Base-by-base conservation (phyloP, 805 yeast species). In the Torulaspora quercuum region DNA sequence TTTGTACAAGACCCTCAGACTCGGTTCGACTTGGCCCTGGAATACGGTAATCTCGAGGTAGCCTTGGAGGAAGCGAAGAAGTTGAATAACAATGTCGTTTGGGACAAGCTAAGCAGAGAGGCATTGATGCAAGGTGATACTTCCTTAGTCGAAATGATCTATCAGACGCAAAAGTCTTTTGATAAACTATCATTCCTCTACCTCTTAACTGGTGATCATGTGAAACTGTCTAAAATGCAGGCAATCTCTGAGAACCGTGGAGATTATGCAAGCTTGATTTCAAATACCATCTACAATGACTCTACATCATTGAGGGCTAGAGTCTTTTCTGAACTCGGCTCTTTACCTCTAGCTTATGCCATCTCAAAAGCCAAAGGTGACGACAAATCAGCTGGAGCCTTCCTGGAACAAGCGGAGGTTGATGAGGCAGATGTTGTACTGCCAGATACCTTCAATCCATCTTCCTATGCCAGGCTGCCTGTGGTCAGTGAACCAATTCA, bases 1-100 rank as follows among this genome's bases (percentile, higher is more conserved):
- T 94, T 92, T 57, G 98, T 92, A 36, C 83, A 88, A 64, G 98
- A 92, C 60, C 82, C 97, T 5, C 95, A 89, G 61, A 86, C 97
- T 26, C 78, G 95, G 63, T 90, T 92, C 55, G 98, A 92, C 52
- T 73, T 92, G 52, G 97, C 98, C 15, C 71, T 92, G 45, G 97
- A 92, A 67, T 85, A 95, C 58, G 90, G 95, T 50, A 85, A 90
- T 60, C 71, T 92, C 49, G 73, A 72, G 9, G 83, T 83, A 46
- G 99, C 97, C n/a, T 68, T 84, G 31, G 80, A 73, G 37, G 95
- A 90, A 69, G 97, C 97, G 28, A 76, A 77, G 51, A 75, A 76
- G 46, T 72, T 92, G 53, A 78, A 86, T 55, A 73, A 73, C 45
- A 65, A 76, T 10, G 67, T 68, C 18, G 76, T 79, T 41, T 94